A percentile compares a stretch with the other conserved stretches of the same genome.
Evolutionary conservation across 2,329 filamentous ascomycete species (phyloP).

Genomic region (Leptodontidium sp.): DNA sequence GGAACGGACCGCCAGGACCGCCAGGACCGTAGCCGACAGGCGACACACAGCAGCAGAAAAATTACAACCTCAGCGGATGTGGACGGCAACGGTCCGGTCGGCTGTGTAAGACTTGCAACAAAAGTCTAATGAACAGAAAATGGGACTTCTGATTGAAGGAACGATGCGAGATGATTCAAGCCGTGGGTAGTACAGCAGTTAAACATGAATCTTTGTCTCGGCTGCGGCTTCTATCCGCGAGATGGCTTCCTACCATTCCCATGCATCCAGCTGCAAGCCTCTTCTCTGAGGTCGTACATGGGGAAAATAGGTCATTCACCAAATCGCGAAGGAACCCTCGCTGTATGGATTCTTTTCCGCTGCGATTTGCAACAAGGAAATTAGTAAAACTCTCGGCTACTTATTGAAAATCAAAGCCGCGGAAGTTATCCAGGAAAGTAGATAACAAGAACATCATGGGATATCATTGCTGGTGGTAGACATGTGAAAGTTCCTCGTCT

Average conservation of each 20-base stretch:
- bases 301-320: too few relatives aligned
- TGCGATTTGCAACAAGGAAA: slow-evolving; percentile 4
- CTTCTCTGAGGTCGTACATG: too few relatives aligned
- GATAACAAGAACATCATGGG: too few relatives aligned
- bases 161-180: not conserved
- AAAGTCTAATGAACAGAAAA: not conserved
- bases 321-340: too few relatives aligned
- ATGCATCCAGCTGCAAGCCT: too few relatives aligned
- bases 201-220: not conserved
- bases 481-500: not conserved
- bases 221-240: not conserved
- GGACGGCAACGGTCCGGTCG: slow-evolving; percentile 10
- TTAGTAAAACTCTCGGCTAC: too few relatives aligned
- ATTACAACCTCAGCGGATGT: too few relatives aligned
- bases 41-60: not conserved
- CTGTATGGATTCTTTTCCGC: too few relatives aligned
- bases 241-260: not conserved
- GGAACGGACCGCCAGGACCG: slow-evolving; percentile 13
- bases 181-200: not conserved
- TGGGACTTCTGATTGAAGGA: not conserved
- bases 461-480: not conserved
- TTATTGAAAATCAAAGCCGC: too few relatives aligned
- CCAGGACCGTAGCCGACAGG: slow-evolving; percentile 2
- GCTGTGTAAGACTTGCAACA: slow-evolving; percentile 2
- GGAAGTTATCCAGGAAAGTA: too few relatives aligned